Evolutionary conservation across 495 filamentous ascomycete species (phyloP).

Genomic region (Stereocaulon alpinum): DNA sequence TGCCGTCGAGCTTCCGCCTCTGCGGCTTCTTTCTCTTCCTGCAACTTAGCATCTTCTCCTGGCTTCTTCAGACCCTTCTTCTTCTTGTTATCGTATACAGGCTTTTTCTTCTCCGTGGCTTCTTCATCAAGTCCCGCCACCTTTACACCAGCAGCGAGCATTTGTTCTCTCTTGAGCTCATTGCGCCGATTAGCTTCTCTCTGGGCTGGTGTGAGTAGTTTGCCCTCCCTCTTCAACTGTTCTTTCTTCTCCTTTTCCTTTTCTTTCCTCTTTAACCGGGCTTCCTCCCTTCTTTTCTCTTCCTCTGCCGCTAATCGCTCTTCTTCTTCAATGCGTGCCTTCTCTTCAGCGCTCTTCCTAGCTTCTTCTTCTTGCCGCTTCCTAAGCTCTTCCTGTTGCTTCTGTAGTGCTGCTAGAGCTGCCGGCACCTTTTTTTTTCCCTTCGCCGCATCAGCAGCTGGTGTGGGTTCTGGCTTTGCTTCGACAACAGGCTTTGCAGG

Average conservation of each 20-base stretch:
- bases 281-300: conserved; percentile 60
- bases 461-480: conserved; percentile 35
- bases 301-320: conserved; percentile 63
- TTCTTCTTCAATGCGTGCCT: conserved; percentile 59
- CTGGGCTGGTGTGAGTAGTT: conserved; percentile 89
- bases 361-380: conserved; percentile 68
- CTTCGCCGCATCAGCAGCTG: conserved; percentile 45
- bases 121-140: conserved; percentile 61
- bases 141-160: conserved; percentile 78
- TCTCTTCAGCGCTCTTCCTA: conserved; percentile 58
- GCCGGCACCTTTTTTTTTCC: conserved; percentile 91
- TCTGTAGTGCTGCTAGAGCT: conserved; percentile 72
- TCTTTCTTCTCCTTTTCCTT: conserved; percentile 94
- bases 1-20: conserved; percentile 51
- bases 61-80: conserved; percentile 67
- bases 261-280: conserved; percentile 73
- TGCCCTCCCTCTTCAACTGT: conserved; percentile 89
- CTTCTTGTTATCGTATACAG: conserved; percentile 60
- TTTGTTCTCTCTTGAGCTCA: conserved; percentile 83
- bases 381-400: conserved; percentile 77
- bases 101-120: conserved; percentile 56
- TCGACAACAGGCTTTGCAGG: conserved; percentile 33
- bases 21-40: conserved; percentile 52
- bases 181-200: conserved; percentile 73
- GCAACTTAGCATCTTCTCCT: conserved; percentile 47